Percentiles rank a stretch among this genome's conserved stretches.
These are phyloP conservation scores for Lentinula edodes DNA, from an alignment of 768 basidiomycete species.

Conservation along the genomic window DNA sequence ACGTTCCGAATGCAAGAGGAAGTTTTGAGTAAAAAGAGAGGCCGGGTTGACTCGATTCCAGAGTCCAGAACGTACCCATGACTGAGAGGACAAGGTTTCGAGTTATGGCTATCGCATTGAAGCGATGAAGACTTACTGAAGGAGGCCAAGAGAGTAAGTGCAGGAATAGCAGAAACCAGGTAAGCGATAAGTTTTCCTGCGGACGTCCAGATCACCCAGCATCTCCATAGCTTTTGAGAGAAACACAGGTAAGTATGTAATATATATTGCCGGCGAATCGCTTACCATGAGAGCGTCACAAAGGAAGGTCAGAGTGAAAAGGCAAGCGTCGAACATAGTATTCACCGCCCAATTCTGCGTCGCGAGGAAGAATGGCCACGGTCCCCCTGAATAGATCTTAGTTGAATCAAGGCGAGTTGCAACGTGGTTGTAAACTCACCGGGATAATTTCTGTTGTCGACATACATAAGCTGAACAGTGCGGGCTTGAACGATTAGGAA, in stretches of 20 bases:
- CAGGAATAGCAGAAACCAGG: constrained; percentile 29
- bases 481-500: constrained; percentile 18
- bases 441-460: constrained; percentile 26
- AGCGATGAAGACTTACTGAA: constrained; percentile 25
- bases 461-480: constrained; percentile 34
- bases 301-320: constrained; percentile 38
- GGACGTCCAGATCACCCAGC: constrained; percentile 40
- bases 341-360: constrained; percentile 36
- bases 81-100: background rate
- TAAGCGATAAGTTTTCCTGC: constrained; percentile 26
- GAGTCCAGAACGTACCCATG: constrained; percentile 5
- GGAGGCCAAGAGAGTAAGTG: constrained; percentile 29
- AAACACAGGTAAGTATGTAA: background rate
- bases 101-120: background rate
- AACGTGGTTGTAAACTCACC: background rate
- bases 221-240: constrained; percentile 34
- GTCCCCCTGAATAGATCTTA: constrained; percentile 19
- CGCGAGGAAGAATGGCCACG: constrained; percentile 38
- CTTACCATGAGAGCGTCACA: constrained; percentile 38
- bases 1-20: background rate
- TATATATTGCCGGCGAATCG: background rate
- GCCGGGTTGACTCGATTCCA: constrained; percentile 1
- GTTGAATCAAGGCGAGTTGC: background rate
- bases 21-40: constrained; percentile 2
- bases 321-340: constrained; percentile 36